Evolutionary conservation across 2,329 filamentous ascomycete genomes (phyloP), one percentile per base, ranked within the genome.

Genomic region (Xylaria sp.): DNA sequence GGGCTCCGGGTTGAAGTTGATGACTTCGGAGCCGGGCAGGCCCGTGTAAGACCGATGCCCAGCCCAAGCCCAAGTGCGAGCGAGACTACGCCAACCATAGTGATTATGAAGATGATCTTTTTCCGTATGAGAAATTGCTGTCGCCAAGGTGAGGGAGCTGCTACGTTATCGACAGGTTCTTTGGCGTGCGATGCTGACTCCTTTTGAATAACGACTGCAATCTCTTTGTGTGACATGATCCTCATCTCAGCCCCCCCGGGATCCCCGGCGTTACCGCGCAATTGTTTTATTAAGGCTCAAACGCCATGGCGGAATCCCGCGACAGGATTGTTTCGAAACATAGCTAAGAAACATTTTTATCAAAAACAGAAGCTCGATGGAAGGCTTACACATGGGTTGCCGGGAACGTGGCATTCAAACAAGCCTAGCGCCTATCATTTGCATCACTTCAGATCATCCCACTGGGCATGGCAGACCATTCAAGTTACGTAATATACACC

Each of bases 111-210:
- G 51, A 66, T 56, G 49, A 64, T 48, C 38, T 38, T 64, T 57
- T 63, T 68, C 48, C 65, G 65, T 28, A 48, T 38, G 11, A 62
- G 20, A 38, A 68, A 36, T 28, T 23, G 42, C 23, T 66, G 23
- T 40, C n/a, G 44, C 61, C 53, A 42, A 13, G 56, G 36, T 36
- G 57, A 33, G 48, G 28, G 7, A 38, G 44, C 26, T 15, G 58
- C 23, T 26, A 23, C 40, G 13, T 42, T 66, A 38, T 87, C 59
- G 60, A 51, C 51, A 63, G 51, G 48, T 31, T 23, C 57, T 28
- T 44, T 53, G 23, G 53, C 20, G 33, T 59, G 68, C 53, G 62
- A 49, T 49, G 15, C 36, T 20, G 51, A 53, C 33, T 66, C 61
- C 59, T 68, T 70, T 65, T 70, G 61, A 63, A 65, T 36, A 20